phyloP scores from a whole-genome alignment of 805 yeast species.

The Torulaspora delbrueckii region DNA sequence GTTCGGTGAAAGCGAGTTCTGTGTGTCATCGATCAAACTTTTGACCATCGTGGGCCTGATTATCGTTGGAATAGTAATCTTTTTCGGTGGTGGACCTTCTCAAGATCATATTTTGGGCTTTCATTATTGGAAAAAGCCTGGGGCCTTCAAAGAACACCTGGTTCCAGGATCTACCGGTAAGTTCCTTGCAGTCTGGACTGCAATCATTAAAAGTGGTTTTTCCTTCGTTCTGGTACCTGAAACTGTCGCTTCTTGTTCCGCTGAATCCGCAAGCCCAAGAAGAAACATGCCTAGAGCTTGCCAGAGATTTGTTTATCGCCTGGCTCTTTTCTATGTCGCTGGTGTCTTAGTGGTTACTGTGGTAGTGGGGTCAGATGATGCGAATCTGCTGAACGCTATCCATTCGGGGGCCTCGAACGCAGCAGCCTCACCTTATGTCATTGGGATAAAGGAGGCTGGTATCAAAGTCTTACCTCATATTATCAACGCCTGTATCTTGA shows the following conservation, averaged over 20 bases:
- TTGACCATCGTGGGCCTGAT: constrained; percentile 60
- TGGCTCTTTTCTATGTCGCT: constrained; percentile 48
- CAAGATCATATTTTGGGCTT: constrained; percentile 44
- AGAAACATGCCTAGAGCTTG: constrained; percentile 49
- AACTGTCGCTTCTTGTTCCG: constrained; percentile 43
- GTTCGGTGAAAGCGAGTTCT: constrained; percentile 55
- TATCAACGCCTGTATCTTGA: constrained; percentile 45
- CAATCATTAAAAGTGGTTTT: constrained; percentile 46
- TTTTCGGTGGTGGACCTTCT: constrained; percentile 63
- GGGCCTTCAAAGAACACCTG: constrained; percentile 38
- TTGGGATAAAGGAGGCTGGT: constrained; percentile 47
- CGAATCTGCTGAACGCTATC: constrained; percentile 35
- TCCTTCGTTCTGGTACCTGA: constrained; percentile 50
- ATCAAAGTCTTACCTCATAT: constrained; percentile 45
- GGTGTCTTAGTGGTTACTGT: constrained; percentile 42
- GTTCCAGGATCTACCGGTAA: constrained; percentile 42
- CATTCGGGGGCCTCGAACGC: constrained; percentile 34
- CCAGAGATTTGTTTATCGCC: constrained; percentile 50
- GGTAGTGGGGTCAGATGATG: constrained; percentile 50
- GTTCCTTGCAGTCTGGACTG: constrained; percentile 50
- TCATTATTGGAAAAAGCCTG: constrained; percentile 57
- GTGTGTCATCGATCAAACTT: constrained; percentile 62
- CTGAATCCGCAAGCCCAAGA: constrained; percentile 47
- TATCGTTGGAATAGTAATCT: constrained; percentile 50
- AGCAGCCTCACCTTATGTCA: constrained; percentile 46